These are phyloP conservation scores for Penicillium rolfsii DNA, from an alignment of 2,329 filamentous ascomycete species.

Conservation along the genomic window DNA sequence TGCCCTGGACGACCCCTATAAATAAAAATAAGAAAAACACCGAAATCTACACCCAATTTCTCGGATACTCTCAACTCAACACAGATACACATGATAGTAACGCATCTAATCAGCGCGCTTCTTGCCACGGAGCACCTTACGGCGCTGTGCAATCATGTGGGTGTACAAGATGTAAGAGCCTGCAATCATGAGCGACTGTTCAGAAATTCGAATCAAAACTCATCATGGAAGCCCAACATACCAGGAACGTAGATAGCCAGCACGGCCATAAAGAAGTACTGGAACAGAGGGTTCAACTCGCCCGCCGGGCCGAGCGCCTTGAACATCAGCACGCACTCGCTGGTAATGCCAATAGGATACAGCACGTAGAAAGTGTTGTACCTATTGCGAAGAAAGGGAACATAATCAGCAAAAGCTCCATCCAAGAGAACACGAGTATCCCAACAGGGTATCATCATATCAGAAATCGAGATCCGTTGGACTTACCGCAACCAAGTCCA, in stretches of 20 bases:
- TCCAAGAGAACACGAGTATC: slow-evolving; percentile 7
- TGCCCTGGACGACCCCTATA: not conserved
- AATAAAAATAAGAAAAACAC: too few species aligned
- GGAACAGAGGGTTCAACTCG: slow-evolving; percentile 54
- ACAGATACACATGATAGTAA: not conserved
- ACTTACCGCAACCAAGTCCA: slow-evolving; percentile 65
- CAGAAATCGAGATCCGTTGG: not conserved
- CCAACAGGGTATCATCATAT: not conserved
- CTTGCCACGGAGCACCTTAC: slow-evolving; percentile 72
- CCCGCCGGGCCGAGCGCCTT: slow-evolving; percentile 65
- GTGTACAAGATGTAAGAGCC: slow-evolving; percentile 83
- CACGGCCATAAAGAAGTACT: slow-evolving; percentile 65
- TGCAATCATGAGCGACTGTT: slow-evolving; percentile 36
- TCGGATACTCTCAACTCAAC: not conserved
- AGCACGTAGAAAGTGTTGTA: slow-evolving; percentile 92
- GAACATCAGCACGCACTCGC: slow-evolving; percentile 82
- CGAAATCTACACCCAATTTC: not conserved
- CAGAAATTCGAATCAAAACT: not conserved
- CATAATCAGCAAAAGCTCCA: not conserved
- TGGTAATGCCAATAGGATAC: slow-evolving; percentile 88
- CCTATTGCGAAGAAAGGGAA: slow-evolving; percentile 28
- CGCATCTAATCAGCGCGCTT: slow-evolving; percentile 47
- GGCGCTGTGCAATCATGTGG: slow-evolving; percentile 91
- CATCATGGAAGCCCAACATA: slow-evolving; percentile 48
- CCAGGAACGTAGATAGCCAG: slow-evolving; percentile 79